Percentiles rank a stretch among this genome's conserved stretches.
Evolutionary conservation across 805 yeast genomes (phyloP).

Genomic region (Starmerella bombi): DNA sequence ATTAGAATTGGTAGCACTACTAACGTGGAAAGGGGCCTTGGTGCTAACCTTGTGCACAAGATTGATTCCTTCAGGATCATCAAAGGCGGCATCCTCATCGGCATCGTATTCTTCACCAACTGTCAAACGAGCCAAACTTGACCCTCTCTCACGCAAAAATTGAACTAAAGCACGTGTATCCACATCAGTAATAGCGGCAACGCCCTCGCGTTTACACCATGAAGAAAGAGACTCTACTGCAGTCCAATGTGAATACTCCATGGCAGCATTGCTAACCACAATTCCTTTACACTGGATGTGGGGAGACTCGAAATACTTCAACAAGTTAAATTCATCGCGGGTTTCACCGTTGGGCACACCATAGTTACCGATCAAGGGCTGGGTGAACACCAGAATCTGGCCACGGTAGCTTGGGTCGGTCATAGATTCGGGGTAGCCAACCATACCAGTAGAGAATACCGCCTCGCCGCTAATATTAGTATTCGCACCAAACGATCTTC

Average conservation of each 20-base stretch:
- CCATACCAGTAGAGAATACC: conserved; percentile 93
- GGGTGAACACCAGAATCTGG: conserved; percentile 92
- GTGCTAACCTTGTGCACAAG: conserved; percentile 90
- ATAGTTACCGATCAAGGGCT: conserved; percentile 93
- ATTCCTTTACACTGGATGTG: conserved; percentile 88
- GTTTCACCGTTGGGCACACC: conserved; percentile 85
- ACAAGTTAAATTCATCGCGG: conserved; percentile 70
- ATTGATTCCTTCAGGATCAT: conserved; percentile 80
- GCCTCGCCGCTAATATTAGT: conserved; percentile 92
- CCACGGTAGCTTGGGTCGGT: conserved; percentile 98
- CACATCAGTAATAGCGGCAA: conserved; percentile 92
- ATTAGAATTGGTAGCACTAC: conserved; percentile 29
- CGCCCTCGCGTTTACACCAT: conserved; percentile 95
- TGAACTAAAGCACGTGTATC: conserved; percentile 93
- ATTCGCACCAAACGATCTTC: conserved; percentile 92
- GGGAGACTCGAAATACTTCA: conserved; percentile 86
- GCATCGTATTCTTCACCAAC: conserved; percentile 87
- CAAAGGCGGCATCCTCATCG: conserved; percentile 78
- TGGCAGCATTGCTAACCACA: conserved; percentile 89
- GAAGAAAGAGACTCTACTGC: conserved; percentile 90
- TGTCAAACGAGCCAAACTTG: conserved; percentile 79
- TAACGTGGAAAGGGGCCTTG: conserved; percentile 81
- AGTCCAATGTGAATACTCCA: conserved; percentile 98
- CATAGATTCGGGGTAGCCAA: conserved; percentile 97
- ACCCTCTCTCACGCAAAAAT: conserved; percentile 89